Base-by-base conservation (phyloP, 176 grass and related monocot species). In the Phragmites australis region DNA sequence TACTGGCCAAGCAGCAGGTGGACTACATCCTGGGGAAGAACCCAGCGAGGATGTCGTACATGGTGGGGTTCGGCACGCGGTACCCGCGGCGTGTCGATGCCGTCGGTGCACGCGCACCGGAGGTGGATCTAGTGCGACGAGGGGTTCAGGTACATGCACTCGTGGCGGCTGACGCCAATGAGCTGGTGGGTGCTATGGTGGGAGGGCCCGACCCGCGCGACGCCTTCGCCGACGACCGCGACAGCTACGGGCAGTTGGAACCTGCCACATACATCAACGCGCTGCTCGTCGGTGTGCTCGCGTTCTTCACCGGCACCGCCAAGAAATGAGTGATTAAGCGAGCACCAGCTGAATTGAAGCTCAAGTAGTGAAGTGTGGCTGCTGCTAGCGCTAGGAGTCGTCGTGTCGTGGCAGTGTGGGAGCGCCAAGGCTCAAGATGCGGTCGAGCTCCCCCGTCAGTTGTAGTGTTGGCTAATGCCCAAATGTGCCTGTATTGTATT, bases 201-300 rank as follows among this genome's bases (percentile, higher is more conserved):
- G 94, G 92, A 0, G 92, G 92, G 13, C 94, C 90, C 1, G 90
- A 94, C 72, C 70, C 49, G 57, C 46, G 65, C 0, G 92, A 97
- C 43, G 61, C 44, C n/a, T 97, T 92, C 70, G 80, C 87, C 23
- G 94, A 97, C 18, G 77, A 97, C 68, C 82, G 94, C 1, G 87
- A 88, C 64, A 87, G 93, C 25, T 94, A 92, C 42, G 91, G 87
- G 0, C 89, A 92, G 83, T 85, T 91, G 1, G 94, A 97, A 59
- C 94, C 91, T 0, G 87, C 94, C 29, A 97, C 94, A 1, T 93
- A 97, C 83, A 93, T 97, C 91, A 97, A 97, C 65, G 94, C 94
- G 40, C 94, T 91, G 37, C 83, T 97, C 77, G 89, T 93, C 11
- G 94, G 94, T 0, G 87, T 79, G 23, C 94, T 97, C 19, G 94